These are phyloP conservation scores for Misopates orontium DNA, from an alignment of 257 asterid species.

Conservation along the genomic window DNA sequence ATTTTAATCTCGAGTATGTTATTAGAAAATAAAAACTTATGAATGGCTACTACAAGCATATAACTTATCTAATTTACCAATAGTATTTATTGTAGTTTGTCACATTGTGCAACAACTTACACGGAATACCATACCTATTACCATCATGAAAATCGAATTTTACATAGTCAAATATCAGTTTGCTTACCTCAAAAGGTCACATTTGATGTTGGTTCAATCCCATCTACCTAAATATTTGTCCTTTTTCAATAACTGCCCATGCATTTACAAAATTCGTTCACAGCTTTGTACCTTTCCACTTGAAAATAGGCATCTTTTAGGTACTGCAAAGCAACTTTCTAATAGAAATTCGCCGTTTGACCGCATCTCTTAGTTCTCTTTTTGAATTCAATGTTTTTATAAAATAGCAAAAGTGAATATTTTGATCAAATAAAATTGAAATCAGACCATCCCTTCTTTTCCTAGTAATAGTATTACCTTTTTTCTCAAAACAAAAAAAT, in stretches of 20 bases:
- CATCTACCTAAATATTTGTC: not conserved
- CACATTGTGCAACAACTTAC: not conserved
- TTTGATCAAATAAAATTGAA: no score
- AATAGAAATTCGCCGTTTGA: not conserved
- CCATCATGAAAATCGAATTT: not conserved
- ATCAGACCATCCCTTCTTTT: no score
- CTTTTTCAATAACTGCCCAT: not conserved
- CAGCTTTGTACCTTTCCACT: not conserved
- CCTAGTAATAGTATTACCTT: no score
- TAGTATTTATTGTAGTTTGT: no score
- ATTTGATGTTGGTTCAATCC: not conserved
- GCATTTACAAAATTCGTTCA: constrained; percentile 10
- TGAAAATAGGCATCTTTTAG: constrained; percentile 4
- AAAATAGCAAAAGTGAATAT: not conserved
- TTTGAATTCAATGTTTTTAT: not conserved
- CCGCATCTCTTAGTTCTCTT: no score
- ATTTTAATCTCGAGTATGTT: no score
- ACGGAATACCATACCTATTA: not conserved
- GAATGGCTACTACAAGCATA: no score
- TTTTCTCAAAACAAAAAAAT: no score
- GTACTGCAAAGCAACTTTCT: not conserved
- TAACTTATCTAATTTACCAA: not conserved
- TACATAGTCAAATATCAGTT: not conserved
- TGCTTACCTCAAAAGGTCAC: no score
- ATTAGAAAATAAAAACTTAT: no score